Conservation (phyloP, 306 rosid genomes). For the Rosa multiflora region DNA sequence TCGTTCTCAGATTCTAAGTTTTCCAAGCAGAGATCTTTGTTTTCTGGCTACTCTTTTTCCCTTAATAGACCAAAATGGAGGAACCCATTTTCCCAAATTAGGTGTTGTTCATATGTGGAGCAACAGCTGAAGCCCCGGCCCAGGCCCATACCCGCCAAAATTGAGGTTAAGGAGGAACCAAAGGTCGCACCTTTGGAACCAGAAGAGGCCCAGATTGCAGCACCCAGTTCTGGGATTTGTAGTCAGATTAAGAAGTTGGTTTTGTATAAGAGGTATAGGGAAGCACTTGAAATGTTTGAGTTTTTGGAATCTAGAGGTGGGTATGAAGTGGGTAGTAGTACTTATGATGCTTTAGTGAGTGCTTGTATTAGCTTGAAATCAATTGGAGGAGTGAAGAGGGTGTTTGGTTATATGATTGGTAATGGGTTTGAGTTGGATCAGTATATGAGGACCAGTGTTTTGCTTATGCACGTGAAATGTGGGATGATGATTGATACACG, state of each 20-base stretch:
- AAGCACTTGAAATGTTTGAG: slow-evolving; percentile 82
- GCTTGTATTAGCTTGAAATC: slow-evolving; percentile 72
- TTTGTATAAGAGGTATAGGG: slow-evolving; percentile 46
- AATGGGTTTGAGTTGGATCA: slow-evolving; percentile 64
- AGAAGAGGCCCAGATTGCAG: slow-evolving; percentile 29
- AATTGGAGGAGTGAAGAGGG: slow-evolving; percentile 65
- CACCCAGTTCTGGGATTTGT: slow-evolving; percentile 51
- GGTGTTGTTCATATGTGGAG: slow-evolving; percentile 47
- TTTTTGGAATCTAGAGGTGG: slow-evolving; percentile 62
- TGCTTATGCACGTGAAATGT: slow-evolving; percentile 73
- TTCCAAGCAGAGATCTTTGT: slow-evolving; percentile 20
- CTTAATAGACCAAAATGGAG: slow-evolving; percentile 32
- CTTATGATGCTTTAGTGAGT: slow-evolving; percentile 67
- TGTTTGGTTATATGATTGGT: slow-evolving; percentile 52
- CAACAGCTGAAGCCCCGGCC: slow-evolving; percentile 52
- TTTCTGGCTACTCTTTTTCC: slow-evolving; percentile 33
- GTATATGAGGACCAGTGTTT: slow-evolving; percentile 67
- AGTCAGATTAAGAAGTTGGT: slow-evolving; percentile 72
- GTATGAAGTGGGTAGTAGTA: slow-evolving; percentile 44
- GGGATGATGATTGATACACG: slow-evolving; percentile 69
- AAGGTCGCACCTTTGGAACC: slow-evolving; percentile 17
- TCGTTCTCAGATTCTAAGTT: slow-evolving; percentile 27
- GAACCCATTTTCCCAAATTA: slow-evolving; percentile 34
- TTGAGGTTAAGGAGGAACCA: slow-evolving; percentile 25
- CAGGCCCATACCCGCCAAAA: slow-evolving; percentile 36